Conservation (phyloP, 768 basidiomycete genomes). For the Tricholoma saponaceum region DNA sequence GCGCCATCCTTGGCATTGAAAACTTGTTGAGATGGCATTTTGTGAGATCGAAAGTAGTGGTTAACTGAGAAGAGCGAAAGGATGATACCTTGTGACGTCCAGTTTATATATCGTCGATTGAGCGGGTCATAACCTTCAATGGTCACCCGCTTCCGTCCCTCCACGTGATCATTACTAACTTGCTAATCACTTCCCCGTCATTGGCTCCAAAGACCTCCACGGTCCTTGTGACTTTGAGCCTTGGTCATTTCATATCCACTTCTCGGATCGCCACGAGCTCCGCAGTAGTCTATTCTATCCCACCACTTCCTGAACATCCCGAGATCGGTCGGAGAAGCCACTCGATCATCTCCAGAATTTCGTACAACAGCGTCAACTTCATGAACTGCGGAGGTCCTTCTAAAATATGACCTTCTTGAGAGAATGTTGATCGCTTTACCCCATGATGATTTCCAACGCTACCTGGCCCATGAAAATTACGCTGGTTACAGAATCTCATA, state of each 20-base stretch:
- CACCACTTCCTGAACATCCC: background rate
- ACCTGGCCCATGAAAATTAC: background rate
- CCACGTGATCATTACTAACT: background rate
- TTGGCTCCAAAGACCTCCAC: too few relatives aligned
- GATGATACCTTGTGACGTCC: background rate
- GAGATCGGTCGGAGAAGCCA: background rate
- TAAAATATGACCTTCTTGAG: too few relatives aligned
- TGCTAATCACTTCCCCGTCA: too few relatives aligned
- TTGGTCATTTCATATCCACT: too few relatives aligned
- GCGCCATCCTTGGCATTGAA: conserved; percentile 50
- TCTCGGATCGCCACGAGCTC: background rate
- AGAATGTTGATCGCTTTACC: background rate
- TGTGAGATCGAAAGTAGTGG: conserved; percentile 12
- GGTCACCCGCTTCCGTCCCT: background rate
- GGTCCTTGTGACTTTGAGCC: too few relatives aligned
- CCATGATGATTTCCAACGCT: background rate
- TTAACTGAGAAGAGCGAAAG: conserved; percentile 5
- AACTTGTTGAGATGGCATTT: conserved; percentile 66
- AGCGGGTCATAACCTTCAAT: background rate
- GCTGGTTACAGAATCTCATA: too few relatives aligned
- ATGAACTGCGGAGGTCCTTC: background rate
- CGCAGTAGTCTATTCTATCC: background rate
- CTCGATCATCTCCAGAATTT: background rate
- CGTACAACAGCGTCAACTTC: too few relatives aligned
- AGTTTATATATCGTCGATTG: conserved; percentile 6